phyloP scores from a whole-genome alignment of 2,329 filamentous ascomycete species.

The Colletotrichum lupini region DNA sequence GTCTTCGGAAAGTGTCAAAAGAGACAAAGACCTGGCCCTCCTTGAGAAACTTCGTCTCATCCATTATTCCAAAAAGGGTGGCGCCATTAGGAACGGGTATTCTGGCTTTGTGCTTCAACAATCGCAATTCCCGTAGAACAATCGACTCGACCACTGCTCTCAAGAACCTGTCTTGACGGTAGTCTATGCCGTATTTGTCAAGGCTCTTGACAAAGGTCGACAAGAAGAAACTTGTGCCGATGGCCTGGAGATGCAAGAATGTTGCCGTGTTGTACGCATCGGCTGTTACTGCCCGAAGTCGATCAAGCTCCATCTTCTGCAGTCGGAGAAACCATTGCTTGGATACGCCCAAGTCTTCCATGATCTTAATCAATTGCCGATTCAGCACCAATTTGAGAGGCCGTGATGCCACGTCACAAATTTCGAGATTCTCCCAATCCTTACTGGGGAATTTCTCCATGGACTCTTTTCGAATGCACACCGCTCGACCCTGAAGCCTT shows the following conservation, averaged over 20 bases:
- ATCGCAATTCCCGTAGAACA: conserved; percentile 75
- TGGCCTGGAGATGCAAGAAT: conserved; percentile 71
- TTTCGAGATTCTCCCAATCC: conserved; percentile 69
- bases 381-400: conserved; percentile 80
- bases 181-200: conserved; percentile 69
- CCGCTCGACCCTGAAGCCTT: conserved; percentile 63
- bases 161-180: conserved; percentile 76
- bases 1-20: conserved; percentile 43
- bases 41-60: conserved; percentile 77
- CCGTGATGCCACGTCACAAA: conserved; percentile 75
- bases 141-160: conserved; percentile 76
- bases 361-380: conserved; percentile 84
- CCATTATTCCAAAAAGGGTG: conserved; percentile 87
- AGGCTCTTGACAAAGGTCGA: conserved; percentile 71
- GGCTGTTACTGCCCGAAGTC: conserved; percentile 69
- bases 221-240: conserved; percentile 71
- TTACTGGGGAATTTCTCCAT: conserved; percentile 82
- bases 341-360: conserved; percentile 79
- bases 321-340: conserved; percentile 70
- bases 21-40: conserved; percentile 77
- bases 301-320: conserved; percentile 71
- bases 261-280: conserved; percentile 70
- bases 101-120: conserved; percentile 82
- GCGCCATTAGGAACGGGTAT: conserved; percentile 77
- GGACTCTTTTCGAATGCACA: conserved; percentile 73